Conservation (phyloP, 2,329 filamentous ascomycete species). For the Fulvia fulva region DNA sequence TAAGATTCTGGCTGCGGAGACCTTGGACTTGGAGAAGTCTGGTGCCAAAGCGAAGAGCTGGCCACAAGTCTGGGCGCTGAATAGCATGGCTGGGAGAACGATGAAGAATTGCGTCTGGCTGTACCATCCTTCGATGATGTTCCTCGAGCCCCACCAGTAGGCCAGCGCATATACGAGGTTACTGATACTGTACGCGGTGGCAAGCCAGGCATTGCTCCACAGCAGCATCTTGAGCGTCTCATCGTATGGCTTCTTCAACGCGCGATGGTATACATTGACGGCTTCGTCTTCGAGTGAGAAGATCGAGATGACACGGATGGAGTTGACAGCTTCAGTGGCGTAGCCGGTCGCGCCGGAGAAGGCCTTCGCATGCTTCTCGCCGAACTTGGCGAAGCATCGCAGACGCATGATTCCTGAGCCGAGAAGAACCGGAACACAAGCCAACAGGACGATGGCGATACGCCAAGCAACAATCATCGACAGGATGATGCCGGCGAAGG, state of each 20-base stretch:
- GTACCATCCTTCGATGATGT: constrained; percentile 63
- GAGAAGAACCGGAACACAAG: constrained; percentile 57
- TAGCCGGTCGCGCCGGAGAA: constrained; percentile 51
- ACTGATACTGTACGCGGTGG: constrained; percentile 57
- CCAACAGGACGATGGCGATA: constrained; percentile 68
- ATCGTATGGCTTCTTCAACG: constrained; percentile 20
- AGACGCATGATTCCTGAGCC: constrained; percentile 67
- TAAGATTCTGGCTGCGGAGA: constrained; percentile 56
- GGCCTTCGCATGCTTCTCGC: constrained; percentile 49
- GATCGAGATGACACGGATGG: constrained; percentile 51
- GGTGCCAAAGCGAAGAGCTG: constrained; percentile 72
- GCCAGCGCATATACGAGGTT: constrained; percentile 70
- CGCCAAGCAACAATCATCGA: constrained; percentile 72
- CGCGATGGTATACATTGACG: constrained; percentile 20
- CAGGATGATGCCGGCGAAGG: constrained; percentile 63
- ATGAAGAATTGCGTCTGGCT: constrained; percentile 69
- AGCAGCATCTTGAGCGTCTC: constrained; percentile 20
- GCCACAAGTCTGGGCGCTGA: constrained; percentile 69
- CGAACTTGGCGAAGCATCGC: constrained; percentile 53
- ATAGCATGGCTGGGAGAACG: constrained; percentile 66
- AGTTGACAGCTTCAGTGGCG: constrained; percentile 42
- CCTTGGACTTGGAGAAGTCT: constrained; percentile 65
- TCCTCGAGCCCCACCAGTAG: constrained; percentile 75
- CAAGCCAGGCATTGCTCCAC: constrained; percentile 40
- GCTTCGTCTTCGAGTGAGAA: constrained; percentile 51